Conservation (phyloP, 768 basidiomycete genomes). For the Panaeolus cyanescens region DNA sequence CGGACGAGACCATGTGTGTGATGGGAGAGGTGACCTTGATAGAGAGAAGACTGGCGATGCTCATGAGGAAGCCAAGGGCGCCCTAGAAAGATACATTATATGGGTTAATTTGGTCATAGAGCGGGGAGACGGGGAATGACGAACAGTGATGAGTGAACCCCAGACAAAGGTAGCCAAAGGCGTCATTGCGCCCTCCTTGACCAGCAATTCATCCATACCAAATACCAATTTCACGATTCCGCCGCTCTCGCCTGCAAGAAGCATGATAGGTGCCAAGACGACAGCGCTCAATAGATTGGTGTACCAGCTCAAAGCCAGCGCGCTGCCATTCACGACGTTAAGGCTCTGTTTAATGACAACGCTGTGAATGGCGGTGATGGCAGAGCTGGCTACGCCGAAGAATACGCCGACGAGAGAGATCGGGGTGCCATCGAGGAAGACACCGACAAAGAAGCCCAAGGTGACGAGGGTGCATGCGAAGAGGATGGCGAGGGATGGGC, state of each 20-base stretch:
- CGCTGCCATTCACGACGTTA: slow-evolving; percentile 77
- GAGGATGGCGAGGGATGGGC: slow-evolving; percentile 77
- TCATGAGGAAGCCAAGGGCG: slow-evolving; percentile 89
- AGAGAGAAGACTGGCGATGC: slow-evolving; percentile 87
- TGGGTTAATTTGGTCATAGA: neutral
- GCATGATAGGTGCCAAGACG: slow-evolving; percentile 69
- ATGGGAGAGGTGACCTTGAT: slow-evolving; percentile 98
- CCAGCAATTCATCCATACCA: slow-evolving; percentile 38
- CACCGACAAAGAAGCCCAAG: slow-evolving; percentile 87
- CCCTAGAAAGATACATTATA: slow-evolving; percentile 49
- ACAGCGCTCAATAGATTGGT: slow-evolving; percentile 81
- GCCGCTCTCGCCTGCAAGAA: slow-evolving; percentile 76
- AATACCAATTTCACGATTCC: slow-evolving; percentile 64
- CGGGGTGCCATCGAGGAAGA: slow-evolving; percentile 72
- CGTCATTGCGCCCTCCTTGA: slow-evolving; percentile 40
- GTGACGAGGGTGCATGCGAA: slow-evolving; percentile 82
- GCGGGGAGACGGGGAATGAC: slow-evolving; percentile 21
- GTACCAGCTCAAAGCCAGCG: slow-evolving; percentile 89
- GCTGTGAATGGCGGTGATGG: slow-evolving; percentile 89
- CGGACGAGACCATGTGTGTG: slow-evolving; percentile 96
- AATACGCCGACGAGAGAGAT: slow-evolving; percentile 65
- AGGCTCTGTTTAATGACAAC: slow-evolving; percentile 92
- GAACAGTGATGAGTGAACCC: slow-evolving; percentile 79
- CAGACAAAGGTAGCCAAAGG: slow-evolving; percentile 67
- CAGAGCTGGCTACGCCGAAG: slow-evolving; percentile 83